Evolutionary conservation across 257 asterid species (phyloP).

Genomic region (Lycium barbarum): DNA sequence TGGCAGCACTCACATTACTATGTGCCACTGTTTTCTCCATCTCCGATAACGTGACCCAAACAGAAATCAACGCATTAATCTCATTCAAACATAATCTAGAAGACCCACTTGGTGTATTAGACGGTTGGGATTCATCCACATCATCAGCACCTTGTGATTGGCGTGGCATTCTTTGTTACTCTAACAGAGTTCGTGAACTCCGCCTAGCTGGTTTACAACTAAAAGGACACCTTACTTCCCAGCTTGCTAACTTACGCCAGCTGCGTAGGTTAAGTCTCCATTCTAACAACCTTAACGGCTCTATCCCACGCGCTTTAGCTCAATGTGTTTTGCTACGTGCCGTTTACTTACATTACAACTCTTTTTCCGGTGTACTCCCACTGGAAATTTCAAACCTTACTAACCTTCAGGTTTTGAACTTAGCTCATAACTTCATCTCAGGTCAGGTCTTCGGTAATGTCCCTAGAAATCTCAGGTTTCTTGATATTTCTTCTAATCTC

Average conservation of each 20-base stretch:
- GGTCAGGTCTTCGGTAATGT: slow-evolving; percentile 54
- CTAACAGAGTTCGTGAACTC: slow-evolving; percentile 57
- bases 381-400: slow-evolving; percentile 50
- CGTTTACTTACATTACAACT: slow-evolving; percentile 57
- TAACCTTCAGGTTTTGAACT: slow-evolving; percentile 47
- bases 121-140: slow-evolving; percentile 56
- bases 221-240: slow-evolving; percentile 52
- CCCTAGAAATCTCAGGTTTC: slow-evolving; percentile 46
- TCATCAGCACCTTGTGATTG: slow-evolving; percentile 78
- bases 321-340: slow-evolving; percentile 56
- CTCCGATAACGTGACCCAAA: slow-evolving; percentile 36
- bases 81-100: slow-evolving; percentile 49
- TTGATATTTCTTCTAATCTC: slow-evolving; percentile 63
- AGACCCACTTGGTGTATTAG: slow-evolving; percentile 64
- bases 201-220: slow-evolving; percentile 64
- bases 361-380: slow-evolving; percentile 55
- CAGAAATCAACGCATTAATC: slow-evolving; percentile 58
- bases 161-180: slow-evolving; percentile 63
- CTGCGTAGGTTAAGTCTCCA: slow-evolving; percentile 66
- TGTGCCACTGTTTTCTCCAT: not conserved
- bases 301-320: slow-evolving; percentile 56
- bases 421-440: slow-evolving; percentile 59
- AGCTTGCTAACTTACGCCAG: slow-evolving; percentile 58
- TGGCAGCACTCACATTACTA: not conserved
- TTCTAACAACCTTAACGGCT: slow-evolving; percentile 59